Conservation (phyloP, 331 rosid genomes). For the Arachis monticola region DNA sequence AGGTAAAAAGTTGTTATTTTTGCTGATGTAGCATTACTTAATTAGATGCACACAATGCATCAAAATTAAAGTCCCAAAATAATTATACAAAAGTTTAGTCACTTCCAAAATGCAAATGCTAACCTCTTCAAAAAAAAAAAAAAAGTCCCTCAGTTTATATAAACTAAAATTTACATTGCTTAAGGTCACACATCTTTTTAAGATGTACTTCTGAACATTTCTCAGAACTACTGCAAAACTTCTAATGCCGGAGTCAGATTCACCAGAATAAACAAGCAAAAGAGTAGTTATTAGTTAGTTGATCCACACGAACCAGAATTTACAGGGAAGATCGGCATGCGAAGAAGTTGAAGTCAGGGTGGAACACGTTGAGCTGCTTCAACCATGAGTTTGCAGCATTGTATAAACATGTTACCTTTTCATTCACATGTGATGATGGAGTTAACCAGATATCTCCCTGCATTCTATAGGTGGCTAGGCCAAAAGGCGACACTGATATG, state of each 20-base stretch:
- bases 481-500: constrained; percentile 60
- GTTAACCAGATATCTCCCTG: constrained; percentile 60
- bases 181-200: background rate
- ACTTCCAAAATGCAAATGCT: constrained; percentile 14
- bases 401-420: constrained; percentile 41
- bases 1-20: too few species aligned
- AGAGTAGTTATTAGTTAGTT: constrained; percentile 2
- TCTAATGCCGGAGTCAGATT: constrained; percentile 26
- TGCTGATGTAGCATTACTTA: too few species aligned
- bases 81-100: background rate
- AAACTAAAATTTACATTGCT: constrained; percentile 4
- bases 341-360: constrained; percentile 79
- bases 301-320: constrained; percentile 17
- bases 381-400: constrained; percentile 76
- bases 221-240: constrained; percentile 11
- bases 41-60: too few species aligned
- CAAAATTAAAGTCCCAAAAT: too few species aligned
- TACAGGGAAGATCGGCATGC: constrained; percentile 38
- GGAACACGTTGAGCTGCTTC: constrained; percentile 61
- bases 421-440: constrained; percentile 39
- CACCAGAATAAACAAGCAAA: background rate
- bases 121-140: background rate
- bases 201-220: constrained; percentile 16
- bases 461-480: constrained; percentile 66
- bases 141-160: background rate